Conservation (phyloP, 179 eudicot genomes). For the Drosera spatulata region DNA sequence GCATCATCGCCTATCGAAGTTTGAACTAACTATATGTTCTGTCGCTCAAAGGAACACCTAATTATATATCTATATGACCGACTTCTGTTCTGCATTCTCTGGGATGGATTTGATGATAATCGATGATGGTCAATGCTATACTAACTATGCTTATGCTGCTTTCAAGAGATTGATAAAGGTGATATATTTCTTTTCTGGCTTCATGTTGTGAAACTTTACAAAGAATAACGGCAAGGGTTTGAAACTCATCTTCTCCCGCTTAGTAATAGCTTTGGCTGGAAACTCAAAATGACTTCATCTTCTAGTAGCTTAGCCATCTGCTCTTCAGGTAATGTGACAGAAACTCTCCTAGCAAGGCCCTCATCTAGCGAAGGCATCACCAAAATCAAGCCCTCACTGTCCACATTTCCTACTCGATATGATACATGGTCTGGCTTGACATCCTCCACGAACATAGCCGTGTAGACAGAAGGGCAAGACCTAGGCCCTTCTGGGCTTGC, state of each 20-base stretch:
- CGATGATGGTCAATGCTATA: no score
- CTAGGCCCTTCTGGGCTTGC: neutral
- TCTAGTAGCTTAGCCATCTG: slow-evolving; percentile 21
- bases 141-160: no score
- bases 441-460: slow-evolving; percentile 26
- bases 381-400: slow-evolving; percentile 44
- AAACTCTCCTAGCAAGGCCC: slow-evolving; percentile 38
- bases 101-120: no score
- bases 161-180: no score
- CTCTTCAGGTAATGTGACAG: slow-evolving; percentile 29
- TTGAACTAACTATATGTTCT: no score
- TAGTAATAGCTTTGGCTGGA: slow-evolving; percentile 32
- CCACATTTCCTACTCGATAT: slow-evolving; percentile 25
- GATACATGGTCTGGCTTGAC: slow-evolving; percentile 52
- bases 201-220: neutral
- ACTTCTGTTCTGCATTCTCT: no score
- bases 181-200: no score
- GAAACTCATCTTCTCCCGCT: slow-evolving; percentile 13
- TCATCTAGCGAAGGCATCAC: slow-evolving; percentile 50
- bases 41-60: neutral
- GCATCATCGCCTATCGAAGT: neutral
- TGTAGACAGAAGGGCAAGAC: slow-evolving; percentile 29
- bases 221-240: no score
- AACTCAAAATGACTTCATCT: slow-evolving; percentile 24
- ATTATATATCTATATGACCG: no score